Percentiles rank a stretch among this genome's conserved stretches.
phyloP scores from a whole-genome alignment of 164 flowering plant genomes.

The Echeveria elegans region DNA sequence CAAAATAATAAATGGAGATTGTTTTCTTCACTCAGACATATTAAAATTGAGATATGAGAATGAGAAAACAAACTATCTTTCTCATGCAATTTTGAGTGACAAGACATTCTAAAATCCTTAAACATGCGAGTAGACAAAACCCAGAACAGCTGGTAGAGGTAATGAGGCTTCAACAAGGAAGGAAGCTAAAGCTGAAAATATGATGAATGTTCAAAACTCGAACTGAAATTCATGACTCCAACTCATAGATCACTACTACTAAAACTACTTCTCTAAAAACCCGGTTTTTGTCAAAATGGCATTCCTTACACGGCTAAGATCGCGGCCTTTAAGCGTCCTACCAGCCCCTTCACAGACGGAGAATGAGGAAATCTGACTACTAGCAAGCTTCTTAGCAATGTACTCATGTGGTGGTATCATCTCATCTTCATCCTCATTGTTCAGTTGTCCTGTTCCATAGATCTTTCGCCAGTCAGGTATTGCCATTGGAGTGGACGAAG shows the following conservation, averaged over 20 bases:
- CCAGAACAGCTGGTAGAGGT: background rate
- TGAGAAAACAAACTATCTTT: too few species aligned
- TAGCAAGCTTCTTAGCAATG: constrained; percentile 53
- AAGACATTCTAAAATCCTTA: background rate
- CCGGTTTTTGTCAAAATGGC: constrained; percentile 73
- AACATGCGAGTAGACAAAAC: background rate
- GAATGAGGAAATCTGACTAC: constrained; percentile 58
- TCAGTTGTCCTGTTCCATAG: constrained; percentile 23
- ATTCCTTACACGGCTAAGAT: constrained; percentile 72
- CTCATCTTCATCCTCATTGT: too few species aligned
- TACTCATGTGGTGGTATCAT: constrained; percentile 84
- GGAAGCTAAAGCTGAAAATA: too few species aligned
- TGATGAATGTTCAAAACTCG: too few species aligned
- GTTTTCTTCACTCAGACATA: too few species aligned
- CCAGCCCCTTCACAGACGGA: constrained; percentile 87
- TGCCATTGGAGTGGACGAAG: constrained; percentile 50
- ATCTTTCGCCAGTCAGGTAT: constrained; percentile 65
- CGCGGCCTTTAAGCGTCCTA: constrained; percentile 89
- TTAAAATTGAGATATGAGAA: too few species aligned
- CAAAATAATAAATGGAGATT: too few species aligned
- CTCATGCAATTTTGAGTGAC: background rate
- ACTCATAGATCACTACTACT: background rate
- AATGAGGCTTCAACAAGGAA: background rate
- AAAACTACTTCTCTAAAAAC: constrained; percentile 39
- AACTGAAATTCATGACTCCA: background rate